These are phyloP conservation scores for Pythium sp. DNA, from an alignment of 352 stramenopile species.

Conservation along the genomic window DNA sequence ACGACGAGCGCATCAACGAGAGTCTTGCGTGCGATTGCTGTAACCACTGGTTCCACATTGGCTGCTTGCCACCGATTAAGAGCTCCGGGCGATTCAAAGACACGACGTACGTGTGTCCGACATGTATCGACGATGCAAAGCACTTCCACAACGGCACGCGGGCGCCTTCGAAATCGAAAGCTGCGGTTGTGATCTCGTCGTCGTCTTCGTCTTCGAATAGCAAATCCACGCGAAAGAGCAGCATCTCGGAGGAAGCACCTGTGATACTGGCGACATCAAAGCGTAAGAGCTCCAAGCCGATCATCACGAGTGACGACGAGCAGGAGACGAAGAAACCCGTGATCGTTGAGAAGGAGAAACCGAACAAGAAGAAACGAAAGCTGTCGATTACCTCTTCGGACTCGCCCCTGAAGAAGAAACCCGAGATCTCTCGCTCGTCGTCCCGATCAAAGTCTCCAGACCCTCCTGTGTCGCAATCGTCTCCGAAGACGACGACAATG, in stretches of 20 bases:
- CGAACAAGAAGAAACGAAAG: conserved; percentile 45
- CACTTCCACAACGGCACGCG: conserved; percentile 67
- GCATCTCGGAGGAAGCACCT: conserved; percentile 19
- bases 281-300: conserved; percentile 27
- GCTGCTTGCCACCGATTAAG: conserved; percentile 81
- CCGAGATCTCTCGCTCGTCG: conserved; percentile 11
- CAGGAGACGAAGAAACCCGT: conserved; percentile 13
- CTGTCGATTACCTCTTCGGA: conserved; percentile 24
- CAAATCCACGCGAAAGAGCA: conserved; percentile 18
- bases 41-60: conserved; percentile 88
- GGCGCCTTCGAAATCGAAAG: conserved; percentile 45
- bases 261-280: conserved; percentile 14
- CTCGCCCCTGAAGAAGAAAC: conserved; percentile 22
- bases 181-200: conserved; percentile 14
- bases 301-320: conserved; percentile 39
- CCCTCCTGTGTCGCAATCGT: background rate
- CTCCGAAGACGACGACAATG: background rate
- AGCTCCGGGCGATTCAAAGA: conserved; percentile 82
- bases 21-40: conserved; percentile 87
- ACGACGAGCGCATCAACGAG: conserved; percentile 88
- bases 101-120: conserved; percentile 81
- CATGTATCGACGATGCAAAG: conserved; percentile 74
- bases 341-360: conserved; percentile 5
- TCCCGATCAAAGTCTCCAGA: conserved; percentile 16
- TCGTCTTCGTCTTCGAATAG: conserved; percentile 5